phyloP scores from a whole-genome alignment of 2,329 filamentous ascomycete species.

The Metarhizium guizhouense region DNA sequence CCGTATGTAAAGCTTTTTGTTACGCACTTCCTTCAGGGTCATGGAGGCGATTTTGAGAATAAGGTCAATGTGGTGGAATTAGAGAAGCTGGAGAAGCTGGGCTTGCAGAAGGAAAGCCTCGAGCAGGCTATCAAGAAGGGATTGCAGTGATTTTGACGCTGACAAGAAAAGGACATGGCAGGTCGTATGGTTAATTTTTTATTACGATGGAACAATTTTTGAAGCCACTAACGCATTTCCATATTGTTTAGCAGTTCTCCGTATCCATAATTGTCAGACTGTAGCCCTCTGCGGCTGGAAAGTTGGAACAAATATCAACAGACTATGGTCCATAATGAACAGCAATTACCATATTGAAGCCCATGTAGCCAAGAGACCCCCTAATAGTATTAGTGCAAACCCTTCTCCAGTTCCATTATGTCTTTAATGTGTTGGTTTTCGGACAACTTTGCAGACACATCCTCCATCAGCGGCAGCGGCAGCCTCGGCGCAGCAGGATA shows the following conservation, averaged over 20 bases:
- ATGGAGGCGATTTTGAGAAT: conserved; percentile 22
- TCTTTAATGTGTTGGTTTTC: background rate
- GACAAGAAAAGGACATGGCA: no score
- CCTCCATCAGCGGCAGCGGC: background rate
- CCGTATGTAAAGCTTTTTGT: conserved; percentile 17
- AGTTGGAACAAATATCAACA: no score
- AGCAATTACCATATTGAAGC: no score
- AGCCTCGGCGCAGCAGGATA: background rate
- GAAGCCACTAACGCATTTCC: no score
- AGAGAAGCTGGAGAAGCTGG: conserved; percentile 13
- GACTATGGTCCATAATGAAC: no score
- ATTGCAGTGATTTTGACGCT: background rate
- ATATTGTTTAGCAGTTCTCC: no score
- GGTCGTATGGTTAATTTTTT: no score
- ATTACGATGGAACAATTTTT: no score
- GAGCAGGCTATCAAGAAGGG: conserved; percentile 15
- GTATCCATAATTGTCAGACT: no score
- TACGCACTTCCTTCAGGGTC: conserved; percentile 19
- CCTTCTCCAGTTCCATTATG: background rate
- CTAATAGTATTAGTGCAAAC: background rate
- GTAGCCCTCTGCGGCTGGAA: no score
- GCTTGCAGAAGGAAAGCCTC: conserved; percentile 18
- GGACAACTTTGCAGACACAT: background rate
- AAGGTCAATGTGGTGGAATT: conserved; percentile 15
- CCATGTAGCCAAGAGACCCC: no score